Evolutionary conservation across 257 asterid genomes (phyloP), one percentile per base, ranked within the genome.

Genomic region (Solanum virginianum): DNA sequence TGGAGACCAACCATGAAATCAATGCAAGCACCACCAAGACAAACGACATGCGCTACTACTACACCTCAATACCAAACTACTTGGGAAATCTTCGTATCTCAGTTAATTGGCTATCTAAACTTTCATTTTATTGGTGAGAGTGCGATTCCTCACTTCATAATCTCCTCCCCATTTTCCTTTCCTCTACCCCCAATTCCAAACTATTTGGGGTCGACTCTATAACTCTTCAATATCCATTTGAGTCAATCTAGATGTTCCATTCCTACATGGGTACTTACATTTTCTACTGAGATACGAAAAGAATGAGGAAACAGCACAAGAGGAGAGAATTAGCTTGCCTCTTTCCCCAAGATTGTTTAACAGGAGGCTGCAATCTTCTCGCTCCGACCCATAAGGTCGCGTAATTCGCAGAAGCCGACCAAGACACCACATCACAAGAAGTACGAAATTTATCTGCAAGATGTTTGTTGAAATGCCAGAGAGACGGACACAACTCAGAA

Each of bases 351-450:
- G 89, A 53, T 74, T 86, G 89, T 84, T 54, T 89, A 56, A 77
- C 87, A 82, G 72, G 81, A 20, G 87, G 90, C 60, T 90, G 89
- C 89, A 88, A 89, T 47, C 82, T 90, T 87, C 85, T 86, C 62
- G 90, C 88, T 83, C 89, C 87, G 66, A 83, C 88, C 85, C 87
- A 92, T 77, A 94, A 89, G 88, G 92, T 91, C 70, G 85, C 93
- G 89, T 91, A 94, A 89, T 75, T 93, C 57, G 94, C 91, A 65
- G 94, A 92, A 26, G 98, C 93, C n/a, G 91, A 89, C 92, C 88
- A 92, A 9, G 90, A 87, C 51, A 85, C 88, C 72, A 54, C 88
- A 87, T 89, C 89, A 77, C 86, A 87, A 41, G 59, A 56, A 49
- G 80, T 29, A 36, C 83, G 83, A 83, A 68, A 59, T 60, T 89